Evolutionary conservation across 164 flowering plant genomes (phyloP).

Genomic region (Buxus sempervirens): DNA sequence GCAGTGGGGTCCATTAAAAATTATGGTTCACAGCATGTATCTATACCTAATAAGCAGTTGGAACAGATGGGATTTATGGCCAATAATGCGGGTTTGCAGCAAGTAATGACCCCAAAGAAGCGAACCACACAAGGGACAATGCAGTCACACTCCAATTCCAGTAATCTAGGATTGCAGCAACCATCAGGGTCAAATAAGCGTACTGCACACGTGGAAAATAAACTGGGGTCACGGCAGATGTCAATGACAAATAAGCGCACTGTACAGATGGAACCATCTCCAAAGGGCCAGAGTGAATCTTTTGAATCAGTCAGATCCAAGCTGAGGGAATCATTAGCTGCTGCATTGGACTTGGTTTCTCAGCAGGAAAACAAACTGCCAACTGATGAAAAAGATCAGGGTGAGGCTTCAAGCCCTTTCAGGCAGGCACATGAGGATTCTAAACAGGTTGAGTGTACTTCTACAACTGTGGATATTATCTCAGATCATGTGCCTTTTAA

Average conservation of each 20-base stretch:
- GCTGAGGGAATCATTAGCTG: constrained; percentile 78
- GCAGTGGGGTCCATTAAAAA: constrained; percentile 20
- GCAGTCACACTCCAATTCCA: constrained; percentile 10
- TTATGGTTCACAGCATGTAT: too few species aligned
- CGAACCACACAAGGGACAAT: constrained; percentile 27
- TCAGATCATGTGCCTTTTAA: neutral
- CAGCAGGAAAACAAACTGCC: constrained; percentile 33
- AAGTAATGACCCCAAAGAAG: constrained; percentile 21
- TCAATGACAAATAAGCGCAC: constrained; percentile 27
- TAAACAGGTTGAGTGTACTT: constrained; percentile 22
- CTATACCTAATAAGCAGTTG: constrained; percentile 27
- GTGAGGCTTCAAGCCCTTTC: constrained; percentile 22
- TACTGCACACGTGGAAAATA: neutral
- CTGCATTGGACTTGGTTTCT: constrained; percentile 67
- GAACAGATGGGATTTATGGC: constrained; percentile 21
- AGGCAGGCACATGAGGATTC: constrained; percentile 17
- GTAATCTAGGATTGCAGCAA: neutral
- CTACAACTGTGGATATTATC: neutral
- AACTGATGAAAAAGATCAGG: constrained; percentile 23
- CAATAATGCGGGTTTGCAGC: constrained; percentile 17
- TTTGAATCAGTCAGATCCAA: constrained; percentile 75
- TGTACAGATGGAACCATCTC: constrained; percentile 29
- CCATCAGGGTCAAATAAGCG: neutral
- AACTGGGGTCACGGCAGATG: constrained; percentile 26
- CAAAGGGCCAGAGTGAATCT: constrained; percentile 46